Conservation (phyloP, 345 rosid genomes). For the Eucalyptus pumila region DNA sequence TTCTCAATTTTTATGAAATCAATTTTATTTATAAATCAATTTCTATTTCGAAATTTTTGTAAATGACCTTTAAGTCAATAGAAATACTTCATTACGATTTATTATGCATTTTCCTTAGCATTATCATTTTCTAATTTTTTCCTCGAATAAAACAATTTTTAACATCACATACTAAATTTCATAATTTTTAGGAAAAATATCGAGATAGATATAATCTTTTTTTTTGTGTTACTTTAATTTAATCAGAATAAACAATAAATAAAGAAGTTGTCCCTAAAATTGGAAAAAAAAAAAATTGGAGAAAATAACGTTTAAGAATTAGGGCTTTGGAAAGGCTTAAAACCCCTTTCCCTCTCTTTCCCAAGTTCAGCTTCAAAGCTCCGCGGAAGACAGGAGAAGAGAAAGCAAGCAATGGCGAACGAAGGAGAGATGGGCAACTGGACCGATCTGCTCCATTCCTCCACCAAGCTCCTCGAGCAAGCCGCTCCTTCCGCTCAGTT, state of each 20-base stretch:
- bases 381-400: neutral
- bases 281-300: neutral
- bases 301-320: neutral
- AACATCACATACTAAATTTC: neutral
- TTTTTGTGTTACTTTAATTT: neutral
- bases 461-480: slow-evolving; percentile 91
- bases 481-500: slow-evolving; percentile 98
- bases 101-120: neutral
- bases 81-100: neutral
- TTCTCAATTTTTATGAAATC: too few species aligned
- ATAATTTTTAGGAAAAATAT: neutral
- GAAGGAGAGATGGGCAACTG: slow-evolving; percentile 78
- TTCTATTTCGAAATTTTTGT: too few species aligned
- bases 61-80: fast-evolving
- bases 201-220: neutral
- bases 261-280: neutral
- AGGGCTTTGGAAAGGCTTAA: neutral
- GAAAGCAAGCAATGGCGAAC: slow-evolving; percentile 41
- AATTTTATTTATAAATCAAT: too few species aligned
- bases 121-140: neutral
- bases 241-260: neutral
- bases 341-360: neutral
- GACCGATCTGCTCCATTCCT: slow-evolving; percentile 92
- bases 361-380: neutral
- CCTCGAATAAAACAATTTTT: neutral